A percentile compares a stretch with the other conserved stretches of the same genome.
Evolutionary conservation across 1,284 basidiomycete genomes (phyloP).

Genomic region (Irpex sp.): DNA sequence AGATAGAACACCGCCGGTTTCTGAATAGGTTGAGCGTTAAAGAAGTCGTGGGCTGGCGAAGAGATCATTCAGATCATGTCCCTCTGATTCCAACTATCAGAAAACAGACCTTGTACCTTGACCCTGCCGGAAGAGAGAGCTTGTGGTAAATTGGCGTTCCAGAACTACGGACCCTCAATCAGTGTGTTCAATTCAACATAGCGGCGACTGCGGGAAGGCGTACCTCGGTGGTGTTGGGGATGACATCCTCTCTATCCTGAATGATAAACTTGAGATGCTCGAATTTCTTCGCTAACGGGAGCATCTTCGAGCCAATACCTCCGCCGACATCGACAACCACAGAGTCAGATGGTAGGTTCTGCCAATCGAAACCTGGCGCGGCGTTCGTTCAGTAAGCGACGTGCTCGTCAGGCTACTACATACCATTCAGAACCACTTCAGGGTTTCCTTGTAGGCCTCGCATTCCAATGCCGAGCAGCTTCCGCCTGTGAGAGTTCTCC

Average conservation of each 20-base stretch:
- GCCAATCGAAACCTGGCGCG: conserved; percentile 14
- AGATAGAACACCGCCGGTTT: conserved; percentile 25
- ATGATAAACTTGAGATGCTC: conserved; percentile 20
- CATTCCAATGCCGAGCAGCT: conserved; percentile 63
- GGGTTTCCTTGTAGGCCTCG: conserved; percentile 27
- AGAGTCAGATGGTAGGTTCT: conserved; percentile 5
- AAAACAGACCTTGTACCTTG: conserved; percentile 2
- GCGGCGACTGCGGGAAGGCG: neutral
- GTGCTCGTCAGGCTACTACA: too few species aligned
- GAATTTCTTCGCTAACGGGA: conserved; percentile 19
- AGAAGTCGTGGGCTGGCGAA: conserved; percentile 22
- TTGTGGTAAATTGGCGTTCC: conserved; percentile 2
- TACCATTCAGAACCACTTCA: too few species aligned
- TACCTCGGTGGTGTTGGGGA: conserved; percentile 13
- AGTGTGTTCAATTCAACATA: neutral
- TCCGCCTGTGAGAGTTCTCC: conserved; percentile 18
- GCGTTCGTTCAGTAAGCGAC: conserved; percentile 38
- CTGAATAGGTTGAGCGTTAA: conserved; percentile 16
- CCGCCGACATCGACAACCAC: conserved; percentile 23
- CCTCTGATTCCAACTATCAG: too few species aligned
- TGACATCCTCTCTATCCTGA: conserved; percentile 16
- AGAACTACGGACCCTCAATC: conserved; percentile 1
- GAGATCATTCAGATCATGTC: too few species aligned
- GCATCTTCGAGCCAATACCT: conserved; percentile 19
- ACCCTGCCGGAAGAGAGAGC: conserved; percentile 5